Evolutionary conservation across 352 stramenopile genomes (phyloP).

Genomic region (Phytophthora pluvialis): DNA sequence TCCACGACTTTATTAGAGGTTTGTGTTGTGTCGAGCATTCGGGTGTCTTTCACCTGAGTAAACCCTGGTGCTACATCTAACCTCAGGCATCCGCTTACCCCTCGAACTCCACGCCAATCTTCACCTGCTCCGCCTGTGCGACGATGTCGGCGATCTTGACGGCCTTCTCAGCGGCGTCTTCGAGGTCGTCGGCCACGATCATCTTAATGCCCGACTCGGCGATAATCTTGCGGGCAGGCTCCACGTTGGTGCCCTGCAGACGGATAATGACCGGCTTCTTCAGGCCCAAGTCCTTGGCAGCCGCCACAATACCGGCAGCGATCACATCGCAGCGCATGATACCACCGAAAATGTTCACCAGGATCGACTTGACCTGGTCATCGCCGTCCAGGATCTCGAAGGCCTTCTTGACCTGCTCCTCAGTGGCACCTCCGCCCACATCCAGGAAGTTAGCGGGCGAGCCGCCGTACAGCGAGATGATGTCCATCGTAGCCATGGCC

Average conservation of each 20-base stretch:
- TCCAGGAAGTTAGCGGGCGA: conserved; percentile 99
- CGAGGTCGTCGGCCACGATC: conserved; percentile 95
- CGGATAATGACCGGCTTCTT: conserved; percentile 98
- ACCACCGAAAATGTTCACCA: conserved; percentile 99
- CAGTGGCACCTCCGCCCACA: conserved; percentile 95
- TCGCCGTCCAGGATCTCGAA: conserved; percentile 92
- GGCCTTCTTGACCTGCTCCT: conserved; percentile 90
- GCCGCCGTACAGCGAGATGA: conserved; percentile 98
- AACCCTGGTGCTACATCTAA: conserved; percentile 27
- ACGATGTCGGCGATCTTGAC: conserved; percentile 92
- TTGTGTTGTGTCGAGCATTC: conserved; percentile 36
- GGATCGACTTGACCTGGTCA: conserved; percentile 96
- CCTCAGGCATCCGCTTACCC: conserved; percentile 42
- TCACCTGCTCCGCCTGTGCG: conserved; percentile 69
- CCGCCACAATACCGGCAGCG: conserved; percentile 95
- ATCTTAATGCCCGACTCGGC: conserved; percentile 94
- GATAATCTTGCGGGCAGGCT: conserved; percentile 95
- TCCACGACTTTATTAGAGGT: conserved; percentile 39
- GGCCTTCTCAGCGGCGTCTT: conserved; percentile 95
- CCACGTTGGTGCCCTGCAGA: conserved; percentile 98
- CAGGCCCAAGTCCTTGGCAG: conserved; percentile 95
- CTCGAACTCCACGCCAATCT: conserved; percentile 79
- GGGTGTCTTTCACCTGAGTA: conserved; percentile 33
- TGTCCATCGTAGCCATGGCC: conserved; percentile 99
- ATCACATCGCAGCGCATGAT: conserved; percentile 99